Conservation (phyloP, 306 rosid species). For the Quercus dentata region DNA sequence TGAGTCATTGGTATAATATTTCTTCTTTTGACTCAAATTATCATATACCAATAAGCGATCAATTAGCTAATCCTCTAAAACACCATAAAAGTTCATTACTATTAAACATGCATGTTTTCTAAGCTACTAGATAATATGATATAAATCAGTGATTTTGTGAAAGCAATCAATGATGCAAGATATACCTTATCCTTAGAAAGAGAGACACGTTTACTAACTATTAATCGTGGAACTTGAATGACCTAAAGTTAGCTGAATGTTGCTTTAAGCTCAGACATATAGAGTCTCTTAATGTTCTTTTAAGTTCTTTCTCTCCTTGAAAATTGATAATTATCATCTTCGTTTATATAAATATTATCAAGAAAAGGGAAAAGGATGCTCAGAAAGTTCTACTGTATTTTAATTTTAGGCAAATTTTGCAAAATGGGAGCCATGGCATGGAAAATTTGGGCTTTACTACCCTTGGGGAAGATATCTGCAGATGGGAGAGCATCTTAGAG, state of each 20-base stretch:
- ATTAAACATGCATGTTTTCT: background rate
- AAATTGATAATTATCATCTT: background rate
- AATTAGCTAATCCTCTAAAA: background rate
- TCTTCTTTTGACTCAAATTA: background rate
- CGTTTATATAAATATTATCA: background rate
- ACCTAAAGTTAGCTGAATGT: no score
- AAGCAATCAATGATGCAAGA: no score
- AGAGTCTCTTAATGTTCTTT: no score
- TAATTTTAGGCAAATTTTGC: conserved; percentile 72
- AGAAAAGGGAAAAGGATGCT: background rate
- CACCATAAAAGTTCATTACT: background rate
- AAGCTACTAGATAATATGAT: no score
- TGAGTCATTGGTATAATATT: conserved; percentile 56
- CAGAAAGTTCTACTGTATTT: background rate
- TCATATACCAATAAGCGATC: no score
- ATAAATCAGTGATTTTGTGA: no score
- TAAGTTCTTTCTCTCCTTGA: no score
- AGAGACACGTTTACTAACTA: no score
- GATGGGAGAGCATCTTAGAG: conserved; percentile 65
- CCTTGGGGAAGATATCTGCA: conserved; percentile 85
- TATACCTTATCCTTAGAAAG: no score
- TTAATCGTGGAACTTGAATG: no score
- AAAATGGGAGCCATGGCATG: conserved; percentile 99
- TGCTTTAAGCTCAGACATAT: no score
- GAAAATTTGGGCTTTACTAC: conserved; percentile 73